A percentile compares a stretch with the other conserved stretches of the same genome.
These are phyloP conservation scores for Neocatenulostroma microsporum DNA, from an alignment of 2,329 filamentous ascomycete species.

Conservation along the genomic window DNA sequence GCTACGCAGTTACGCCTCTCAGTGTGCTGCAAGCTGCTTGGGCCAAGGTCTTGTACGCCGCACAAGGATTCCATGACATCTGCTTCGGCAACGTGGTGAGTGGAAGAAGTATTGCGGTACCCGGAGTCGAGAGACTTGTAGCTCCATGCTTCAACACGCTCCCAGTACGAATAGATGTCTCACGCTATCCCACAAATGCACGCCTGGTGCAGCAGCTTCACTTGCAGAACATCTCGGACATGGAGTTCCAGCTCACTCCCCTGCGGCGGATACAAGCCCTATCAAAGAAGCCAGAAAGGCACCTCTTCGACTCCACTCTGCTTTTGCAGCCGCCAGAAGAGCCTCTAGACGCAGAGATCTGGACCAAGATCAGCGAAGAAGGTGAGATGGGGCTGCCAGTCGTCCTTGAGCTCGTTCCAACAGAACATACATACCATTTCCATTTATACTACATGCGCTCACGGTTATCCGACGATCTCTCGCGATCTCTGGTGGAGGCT, in stretches of 20 bases:
- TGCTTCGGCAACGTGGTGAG: conserved; percentile 85
- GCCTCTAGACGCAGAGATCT: conserved; percentile 40
- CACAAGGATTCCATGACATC: conserved; percentile 54
- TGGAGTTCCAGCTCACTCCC: conserved; percentile 67
- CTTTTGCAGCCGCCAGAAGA: conserved; percentile 61
- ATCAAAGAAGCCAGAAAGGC: conserved; percentile 35
- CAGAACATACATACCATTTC: conserved; percentile 42
- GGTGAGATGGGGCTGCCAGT: conserved; percentile 67
- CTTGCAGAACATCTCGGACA: conserved; percentile 50
- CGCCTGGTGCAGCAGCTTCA: conserved; percentile 57
- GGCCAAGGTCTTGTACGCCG: conserved; percentile 55
- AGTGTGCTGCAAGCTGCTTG: conserved; percentile 65
- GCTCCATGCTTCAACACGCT: conserved; percentile 90
- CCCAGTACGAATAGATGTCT: conserved; percentile 56
- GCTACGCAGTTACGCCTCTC: conserved; percentile 51
- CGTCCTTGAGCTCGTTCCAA: conserved; percentile 65
- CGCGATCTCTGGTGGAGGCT: conserved; percentile 17
- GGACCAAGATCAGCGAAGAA: conserved; percentile 41
- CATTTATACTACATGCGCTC: conserved; percentile 44
- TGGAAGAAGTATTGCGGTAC: conserved; percentile 60
- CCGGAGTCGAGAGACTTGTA: conserved; percentile 63
- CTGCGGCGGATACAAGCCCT: conserved; percentile 61
- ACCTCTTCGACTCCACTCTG: conserved; percentile 72
- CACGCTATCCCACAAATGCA: conserved; percentile 42
- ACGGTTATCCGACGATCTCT: conserved; percentile 50